phyloP scores from a whole-genome alignment of 768 basidiomycete genomes.

The Kwoniella mangroviensis region DNA sequence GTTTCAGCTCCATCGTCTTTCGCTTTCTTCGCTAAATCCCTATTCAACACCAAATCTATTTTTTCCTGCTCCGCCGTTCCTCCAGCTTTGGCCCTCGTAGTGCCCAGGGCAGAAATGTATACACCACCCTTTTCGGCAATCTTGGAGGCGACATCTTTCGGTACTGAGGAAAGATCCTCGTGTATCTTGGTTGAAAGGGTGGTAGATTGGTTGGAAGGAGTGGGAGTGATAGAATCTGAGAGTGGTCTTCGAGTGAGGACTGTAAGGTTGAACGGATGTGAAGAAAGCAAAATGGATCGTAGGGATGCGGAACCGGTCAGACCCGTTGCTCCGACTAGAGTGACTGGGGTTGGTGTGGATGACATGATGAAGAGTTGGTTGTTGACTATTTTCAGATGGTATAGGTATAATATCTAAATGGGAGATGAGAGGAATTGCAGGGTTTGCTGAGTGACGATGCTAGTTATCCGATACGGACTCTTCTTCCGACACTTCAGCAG shows the following conservation, averaged over 20 bases:
- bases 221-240: conserved; percentile 6
- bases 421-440: neutral
- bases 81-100: conserved; percentile 49
- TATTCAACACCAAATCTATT: conserved; percentile 51
- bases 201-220: conserved; percentile 20
- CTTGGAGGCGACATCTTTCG: neutral
- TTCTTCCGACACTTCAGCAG: conserved; percentile 18
- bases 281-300: conserved; percentile 33
- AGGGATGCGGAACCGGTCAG: conserved; percentile 50
- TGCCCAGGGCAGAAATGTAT: conserved; percentile 51
- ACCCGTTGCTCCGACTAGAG: conserved; percentile 53
- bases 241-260: conserved; percentile 47
- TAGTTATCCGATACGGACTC: conserved; percentile 22
- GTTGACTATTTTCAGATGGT: neutral
- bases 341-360: conserved; percentile 31
- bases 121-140: conserved; percentile 28
- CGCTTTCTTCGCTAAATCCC: conserved; percentile 49
- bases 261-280: conserved; percentile 42
- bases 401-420: neutral
- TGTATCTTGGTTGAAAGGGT: conserved; percentile 33
- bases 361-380: conserved; percentile 4
- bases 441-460: neutral
- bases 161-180: conserved; percentile 27
- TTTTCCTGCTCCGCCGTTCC: conserved; percentile 44
- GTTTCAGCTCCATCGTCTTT: conserved; percentile 48